Percentiles rank a stretch among this genome's conserved stretches.
Conservation (phyloP, 345 rosid species). For the Bretschneidera sinensis region DNA sequence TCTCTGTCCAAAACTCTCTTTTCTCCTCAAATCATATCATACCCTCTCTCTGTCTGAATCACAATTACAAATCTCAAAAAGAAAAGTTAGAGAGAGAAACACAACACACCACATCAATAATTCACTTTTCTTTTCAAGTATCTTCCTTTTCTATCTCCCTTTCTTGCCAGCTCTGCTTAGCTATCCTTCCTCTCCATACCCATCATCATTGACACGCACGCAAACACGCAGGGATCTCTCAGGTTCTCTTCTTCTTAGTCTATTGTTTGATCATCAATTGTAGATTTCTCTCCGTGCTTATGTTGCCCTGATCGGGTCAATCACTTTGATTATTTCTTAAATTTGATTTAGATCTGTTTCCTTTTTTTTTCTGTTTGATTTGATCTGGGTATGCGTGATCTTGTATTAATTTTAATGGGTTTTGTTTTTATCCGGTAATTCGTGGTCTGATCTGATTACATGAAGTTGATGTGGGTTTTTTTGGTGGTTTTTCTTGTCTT, state of each 20-base stretch:
- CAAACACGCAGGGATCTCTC: constrained; percentile 12
- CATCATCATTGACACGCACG: constrained; percentile 13
- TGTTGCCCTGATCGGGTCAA: constrained; percentile 13
- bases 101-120: constrained; percentile 28
- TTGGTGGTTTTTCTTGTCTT: constrained; percentile 12
- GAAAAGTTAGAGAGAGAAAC: constrained; percentile 30
- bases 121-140: constrained; percentile 21
- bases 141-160: constrained; percentile 6
- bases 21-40: constrained; percentile 1
- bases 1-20: neutral
- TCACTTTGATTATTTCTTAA: constrained; percentile 1
- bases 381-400: constrained; percentile 27
- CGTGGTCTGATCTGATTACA: constrained; percentile 28
- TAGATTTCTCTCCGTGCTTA: neutral
- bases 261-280: constrained; percentile 12
- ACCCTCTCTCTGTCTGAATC: constrained; percentile 1
- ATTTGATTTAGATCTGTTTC: constrained; percentile 23
- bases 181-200: neutral
- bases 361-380: constrained; percentile 11
- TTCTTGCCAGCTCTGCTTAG: constrained; percentile 21
- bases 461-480: constrained; percentile 5
- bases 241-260: constrained; percentile 9
- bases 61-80: constrained; percentile 23
- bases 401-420: constrained; percentile 11
- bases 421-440: constrained; percentile 17